Evolutionary conservation across 1,284 basidiomycete genomes (phyloP).

Genomic region (Naganishia albida): DNA sequence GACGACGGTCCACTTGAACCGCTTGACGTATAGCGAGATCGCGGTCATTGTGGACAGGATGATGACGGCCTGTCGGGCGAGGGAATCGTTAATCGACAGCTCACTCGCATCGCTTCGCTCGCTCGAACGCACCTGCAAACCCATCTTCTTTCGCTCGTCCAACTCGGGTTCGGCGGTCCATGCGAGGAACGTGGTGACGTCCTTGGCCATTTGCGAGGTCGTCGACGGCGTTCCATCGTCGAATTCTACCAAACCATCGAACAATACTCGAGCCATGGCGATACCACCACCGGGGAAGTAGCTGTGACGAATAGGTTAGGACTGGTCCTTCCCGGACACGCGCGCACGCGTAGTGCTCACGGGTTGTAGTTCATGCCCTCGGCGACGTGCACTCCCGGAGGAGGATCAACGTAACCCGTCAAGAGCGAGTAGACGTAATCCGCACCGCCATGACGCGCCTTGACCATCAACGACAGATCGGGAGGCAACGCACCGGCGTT

Average conservation of each 20-base stretch:
- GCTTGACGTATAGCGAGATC: slow-evolving; percentile 85
- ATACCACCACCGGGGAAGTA: slow-evolving; percentile 98
- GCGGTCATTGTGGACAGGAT: slow-evolving; percentile 79
- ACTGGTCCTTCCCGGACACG: neutral
- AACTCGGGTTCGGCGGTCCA: slow-evolving; percentile 98
- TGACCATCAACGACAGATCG: slow-evolving; percentile 94
- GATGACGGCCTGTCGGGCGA: slow-evolving; percentile 71
- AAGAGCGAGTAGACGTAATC: slow-evolving; percentile 97
- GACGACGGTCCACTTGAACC: slow-evolving; percentile 89
- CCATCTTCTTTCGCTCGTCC: slow-evolving; percentile 87
- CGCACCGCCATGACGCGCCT: slow-evolving; percentile 97
- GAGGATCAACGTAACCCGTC: slow-evolving; percentile 96
- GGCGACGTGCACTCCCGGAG: slow-evolving; percentile 92
- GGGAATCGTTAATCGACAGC: neutral
- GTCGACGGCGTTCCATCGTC: slow-evolving; percentile 95
- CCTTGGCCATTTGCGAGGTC: slow-evolving; percentile 99
- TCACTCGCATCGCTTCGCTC: neutral
- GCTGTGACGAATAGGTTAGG: slow-evolving; percentile 27
- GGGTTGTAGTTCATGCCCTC: slow-evolving; percentile 99
- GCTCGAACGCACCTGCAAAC: slow-evolving; percentile 38
- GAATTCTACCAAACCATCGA: slow-evolving; percentile 92
- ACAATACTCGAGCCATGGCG: slow-evolving; percentile 96
- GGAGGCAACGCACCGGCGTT: slow-evolving; percentile 96
- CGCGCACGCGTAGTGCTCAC: slow-evolving; percentile 33
- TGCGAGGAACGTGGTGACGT: slow-evolving; percentile 90